Conservation (phyloP, 306 rosid species). For the Cotoneaster glaucophyllus region DNA sequence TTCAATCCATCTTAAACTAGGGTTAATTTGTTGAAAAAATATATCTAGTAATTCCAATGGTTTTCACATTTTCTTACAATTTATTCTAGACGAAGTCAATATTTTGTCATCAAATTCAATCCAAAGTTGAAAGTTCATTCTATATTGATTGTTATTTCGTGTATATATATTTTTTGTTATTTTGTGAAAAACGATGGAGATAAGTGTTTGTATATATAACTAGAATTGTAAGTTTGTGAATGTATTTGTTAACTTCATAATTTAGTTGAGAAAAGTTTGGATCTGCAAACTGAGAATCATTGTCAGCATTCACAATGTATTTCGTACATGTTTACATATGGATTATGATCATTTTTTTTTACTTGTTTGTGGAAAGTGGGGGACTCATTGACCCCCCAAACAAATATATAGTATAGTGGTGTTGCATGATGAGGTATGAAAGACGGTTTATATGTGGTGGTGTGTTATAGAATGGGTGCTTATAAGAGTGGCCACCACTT, state of each 20-base stretch:
- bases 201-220: background rate
- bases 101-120: background rate
- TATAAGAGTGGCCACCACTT: constrained; percentile 15
- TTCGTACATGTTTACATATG: background rate
- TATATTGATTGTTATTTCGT: background rate
- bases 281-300: background rate
- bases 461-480: constrained; percentile 7
- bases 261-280: background rate
- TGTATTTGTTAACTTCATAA: background rate
- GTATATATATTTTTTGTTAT: background rate
- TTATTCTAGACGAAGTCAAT: background rate
- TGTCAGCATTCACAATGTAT: background rate
- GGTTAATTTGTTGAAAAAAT: background rate
- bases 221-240: background rate
- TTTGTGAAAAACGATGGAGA: background rate
- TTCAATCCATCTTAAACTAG: background rate
- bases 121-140: background rate
- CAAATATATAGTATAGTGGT: background rate
- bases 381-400: background rate
- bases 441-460: background rate
- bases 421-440: constrained; percentile 11
- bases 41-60: background rate
- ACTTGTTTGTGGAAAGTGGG: background rate
- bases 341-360: background rate
- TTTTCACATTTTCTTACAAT: background rate